A percentile compares a stretch with the other conserved stretches of the same genome.
phyloP scores from a whole-genome alignment of 1,284 basidiomycete genomes.

The Cryptococcus floricola region DNA sequence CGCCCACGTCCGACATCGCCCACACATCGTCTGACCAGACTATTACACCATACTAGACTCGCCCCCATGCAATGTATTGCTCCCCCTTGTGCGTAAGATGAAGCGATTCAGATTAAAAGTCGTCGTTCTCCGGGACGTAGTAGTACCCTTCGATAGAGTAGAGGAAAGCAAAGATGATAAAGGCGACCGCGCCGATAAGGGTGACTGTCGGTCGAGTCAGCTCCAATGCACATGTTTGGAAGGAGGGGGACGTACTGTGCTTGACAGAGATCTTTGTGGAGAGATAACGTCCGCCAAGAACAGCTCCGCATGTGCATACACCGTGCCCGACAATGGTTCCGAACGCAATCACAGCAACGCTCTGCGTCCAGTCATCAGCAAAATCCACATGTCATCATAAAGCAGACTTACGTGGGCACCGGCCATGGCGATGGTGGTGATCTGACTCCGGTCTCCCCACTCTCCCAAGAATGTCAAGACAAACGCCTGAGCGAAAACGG shows the following conservation, averaged over 20 bases:
- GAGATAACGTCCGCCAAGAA: constrained; percentile 82
- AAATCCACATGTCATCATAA: not conserved
- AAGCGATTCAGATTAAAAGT: not conserved
- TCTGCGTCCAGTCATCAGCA: constrained; percentile 49
- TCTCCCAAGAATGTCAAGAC: constrained; percentile 94
- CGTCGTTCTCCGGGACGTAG: constrained; percentile 2
- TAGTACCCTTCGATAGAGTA: constrained; percentile 66
- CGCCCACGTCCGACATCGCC: too few relatives aligned
- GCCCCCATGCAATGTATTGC: too few relatives aligned
- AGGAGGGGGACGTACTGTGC: constrained; percentile 62
- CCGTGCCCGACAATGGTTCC: constrained; percentile 88
- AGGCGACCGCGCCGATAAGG: constrained; percentile 72
- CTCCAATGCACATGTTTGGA: not conserved
- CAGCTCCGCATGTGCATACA: constrained; percentile 82
- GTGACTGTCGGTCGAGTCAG: constrained; percentile 59
- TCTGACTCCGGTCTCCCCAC: constrained; percentile 97
- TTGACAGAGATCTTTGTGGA: constrained; percentile 93
- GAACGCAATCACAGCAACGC: constrained; percentile 73
- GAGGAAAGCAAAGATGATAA: constrained; percentile 75
- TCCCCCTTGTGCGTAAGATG: too few relatives aligned
- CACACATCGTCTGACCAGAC: too few relatives aligned
- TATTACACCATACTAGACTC: too few relatives aligned
- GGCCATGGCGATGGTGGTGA: constrained; percentile 92
- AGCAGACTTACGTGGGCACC: constrained; percentile 80
- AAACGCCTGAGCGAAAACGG: constrained; percentile 94